A percentile compares a stretch with the other conserved stretches of the same genome.
Conservation (phyloP, 2,329 filamentous ascomycete species). For the Diaporthe batatas region DNA sequence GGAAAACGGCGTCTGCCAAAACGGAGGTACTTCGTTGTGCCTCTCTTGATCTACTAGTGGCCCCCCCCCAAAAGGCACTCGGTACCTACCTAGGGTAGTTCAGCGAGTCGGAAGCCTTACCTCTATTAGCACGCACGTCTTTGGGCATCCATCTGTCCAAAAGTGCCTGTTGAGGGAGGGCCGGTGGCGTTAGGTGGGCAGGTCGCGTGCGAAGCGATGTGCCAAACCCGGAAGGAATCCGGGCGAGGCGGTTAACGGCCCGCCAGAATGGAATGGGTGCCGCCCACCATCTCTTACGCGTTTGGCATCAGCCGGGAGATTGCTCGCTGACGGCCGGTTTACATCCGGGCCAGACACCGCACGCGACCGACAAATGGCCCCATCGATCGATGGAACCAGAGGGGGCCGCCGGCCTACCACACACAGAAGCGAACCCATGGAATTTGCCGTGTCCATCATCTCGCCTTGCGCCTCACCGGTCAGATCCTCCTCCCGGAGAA, state of each 20-base stretch:
- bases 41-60: not conserved
- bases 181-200: not conserved
- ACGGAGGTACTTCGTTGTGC: constrained; percentile 1
- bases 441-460: not conserved
- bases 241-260: constrained; percentile 20
- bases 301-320: not conserved
- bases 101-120: not conserved
- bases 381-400: not conserved
- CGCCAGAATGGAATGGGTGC: constrained; percentile 6
- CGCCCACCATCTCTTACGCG: constrained; percentile 10
- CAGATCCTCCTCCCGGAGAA: constrained; percentile 6
- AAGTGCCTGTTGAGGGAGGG: not conserved
- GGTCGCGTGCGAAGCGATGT: constrained; percentile 20
- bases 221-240: not conserved
- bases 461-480: constrained; percentile 10
- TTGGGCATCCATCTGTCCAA: not conserved
- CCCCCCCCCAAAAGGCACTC: not conserved
- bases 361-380: no score
- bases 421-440: not conserved
- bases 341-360: not conserved
- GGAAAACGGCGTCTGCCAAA: constrained; percentile 1
- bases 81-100: not conserved
- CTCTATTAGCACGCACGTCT: not conserved
- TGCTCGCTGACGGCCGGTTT: not conserved
- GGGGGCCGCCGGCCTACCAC: not conserved